Base-by-base conservation (phyloP, 1,284 basidiomycete genomes). In the Pyrrhoderma lamaoense region DNA sequence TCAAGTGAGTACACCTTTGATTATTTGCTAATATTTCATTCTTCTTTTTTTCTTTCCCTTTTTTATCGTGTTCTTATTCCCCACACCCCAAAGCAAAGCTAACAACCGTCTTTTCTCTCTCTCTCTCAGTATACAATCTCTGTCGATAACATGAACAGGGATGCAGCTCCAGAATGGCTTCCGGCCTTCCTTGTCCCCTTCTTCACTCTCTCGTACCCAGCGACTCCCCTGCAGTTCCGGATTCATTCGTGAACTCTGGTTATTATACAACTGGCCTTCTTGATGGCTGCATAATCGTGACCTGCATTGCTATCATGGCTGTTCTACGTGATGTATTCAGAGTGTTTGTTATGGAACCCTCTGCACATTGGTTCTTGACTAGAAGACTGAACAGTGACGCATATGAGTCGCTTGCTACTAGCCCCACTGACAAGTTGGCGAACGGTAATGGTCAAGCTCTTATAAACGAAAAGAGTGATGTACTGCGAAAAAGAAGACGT, bases 271-370 rank as follows among this genome's bases (percentile, higher is more conserved):
- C 79, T 39, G 90, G 90, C 9, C 69, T 70, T 18, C 75, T 79
- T 50, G 92, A 95, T 64, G 66, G 78, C 11, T 88, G 80, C 60
- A 66, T 91, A 58, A 73, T 90, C 53, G 66, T 91, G 48, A 75
- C 82, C 14, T 83, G 79, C 67, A 88, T 92, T 52, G 76, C 84
- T 7, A 69, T 81, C 53, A 87, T 93, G 76, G 90, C 90, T 16
- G 59, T 89, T 39, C 65, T 89, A 34, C 81, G 93, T 53, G 91
- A 94, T 70, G 65, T 78, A 42, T 66, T 80, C 46, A 81, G 93
- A 62, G 67, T 91, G 37, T 74, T 71, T 56, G 59, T 92, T 46
- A 79, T 92, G 57, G 82, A 85, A 62, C 89, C 92, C 4, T 80
- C 93, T 56, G 89, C 87, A 18, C 70, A 73, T 42, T 84, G 81